A percentile compares a stretch with the other conserved stretches of the same genome.
These are phyloP conservation scores for Clonostachys rhizophaga DNA, from an alignment of 2,329 filamentous ascomycete genomes.

Conservation along the genomic window DNA sequence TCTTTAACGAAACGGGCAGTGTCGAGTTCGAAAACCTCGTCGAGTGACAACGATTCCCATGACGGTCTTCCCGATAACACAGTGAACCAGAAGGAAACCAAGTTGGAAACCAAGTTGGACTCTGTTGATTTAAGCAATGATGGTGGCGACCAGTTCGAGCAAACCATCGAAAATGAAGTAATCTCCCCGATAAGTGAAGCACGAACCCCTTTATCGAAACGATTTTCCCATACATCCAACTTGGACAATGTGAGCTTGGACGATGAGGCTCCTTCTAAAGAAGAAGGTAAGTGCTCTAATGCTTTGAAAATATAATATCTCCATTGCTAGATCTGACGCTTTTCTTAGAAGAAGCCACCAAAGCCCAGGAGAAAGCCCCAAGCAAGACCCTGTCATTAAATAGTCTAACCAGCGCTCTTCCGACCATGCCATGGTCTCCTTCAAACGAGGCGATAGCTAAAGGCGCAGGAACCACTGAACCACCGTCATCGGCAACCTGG, in stretches of 20 bases:
- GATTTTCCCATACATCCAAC: constrained; percentile 39
- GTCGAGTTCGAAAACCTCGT: constrained; percentile 24
- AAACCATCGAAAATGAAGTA: background rate
- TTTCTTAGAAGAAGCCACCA: constrained; percentile 21
- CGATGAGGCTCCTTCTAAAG: constrained; percentile 40
- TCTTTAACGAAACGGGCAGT: constrained; percentile 52
- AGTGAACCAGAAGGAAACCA: constrained; percentile 5
- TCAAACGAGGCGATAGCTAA: constrained; percentile 45
- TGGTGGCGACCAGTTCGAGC: background rate
- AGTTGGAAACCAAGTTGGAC: constrained; percentile 6
- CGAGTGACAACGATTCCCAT: constrained; percentile 11
- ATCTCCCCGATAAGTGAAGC: background rate
- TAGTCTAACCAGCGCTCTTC: constrained; percentile 68
- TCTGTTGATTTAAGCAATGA: background rate
- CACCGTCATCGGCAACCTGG: constrained; percentile 18
- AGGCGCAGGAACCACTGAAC: constrained; percentile 27
- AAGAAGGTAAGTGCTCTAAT: constrained; percentile 19
- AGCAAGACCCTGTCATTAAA: constrained; percentile 59
- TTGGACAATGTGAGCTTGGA: constrained; percentile 64
- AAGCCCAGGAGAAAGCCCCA: constrained; percentile 26
- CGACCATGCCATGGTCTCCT: constrained; percentile 69
- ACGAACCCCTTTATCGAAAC: constrained; percentile 29
- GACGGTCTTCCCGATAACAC: constrained; percentile 8
- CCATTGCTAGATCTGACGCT: background rate
- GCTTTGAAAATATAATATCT: background rate